These are phyloP conservation scores for Debaryomyces sp. DNA, from an alignment of 1,139 yeast genomes.

Conservation along the genomic window DNA sequence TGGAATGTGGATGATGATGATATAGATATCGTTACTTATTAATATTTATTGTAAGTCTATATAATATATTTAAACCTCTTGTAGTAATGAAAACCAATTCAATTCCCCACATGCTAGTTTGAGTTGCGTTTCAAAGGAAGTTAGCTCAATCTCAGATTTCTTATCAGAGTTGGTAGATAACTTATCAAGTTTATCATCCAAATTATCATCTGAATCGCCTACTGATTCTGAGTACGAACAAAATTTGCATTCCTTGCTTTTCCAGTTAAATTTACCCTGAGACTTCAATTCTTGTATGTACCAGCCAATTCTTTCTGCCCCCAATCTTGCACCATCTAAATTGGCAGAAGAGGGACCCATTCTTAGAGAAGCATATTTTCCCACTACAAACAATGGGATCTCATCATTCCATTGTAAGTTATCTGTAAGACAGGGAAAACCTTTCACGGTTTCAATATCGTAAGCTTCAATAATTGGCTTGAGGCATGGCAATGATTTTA, in stretches of 20 bases:
- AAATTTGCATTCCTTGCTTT: conserved; percentile 4
- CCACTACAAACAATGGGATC: conserved; percentile 45
- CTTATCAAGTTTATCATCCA: conserved; percentile 11
- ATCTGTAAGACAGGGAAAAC: conserved; percentile 49
- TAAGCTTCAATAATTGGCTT: conserved; percentile 24
- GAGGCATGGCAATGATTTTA: conserved; percentile 33
- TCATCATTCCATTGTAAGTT: conserved; percentile 45
- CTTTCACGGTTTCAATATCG: conserved; percentile 36
- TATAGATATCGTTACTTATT: conserved; percentile 38
- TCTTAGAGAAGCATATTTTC: conserved; percentile 47
- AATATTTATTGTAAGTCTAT: conserved; percentile 8
- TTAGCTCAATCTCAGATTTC: conserved; percentile 5
- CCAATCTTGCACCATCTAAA: conserved; percentile 50
- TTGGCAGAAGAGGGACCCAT: conserved; percentile 55
- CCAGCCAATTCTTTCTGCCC: conserved; percentile 53
- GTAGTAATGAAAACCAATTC: conserved; percentile 34
- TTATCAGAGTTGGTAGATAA: conserved; percentile 7
- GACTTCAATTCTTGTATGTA: conserved; percentile 30
- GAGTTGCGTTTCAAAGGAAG: conserved; percentile 24
- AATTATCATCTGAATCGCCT: conserved; percentile 3
- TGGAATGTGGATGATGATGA: conserved; percentile 29
- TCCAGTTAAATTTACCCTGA: conserved; percentile 29
- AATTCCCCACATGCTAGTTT: conserved; percentile 34
- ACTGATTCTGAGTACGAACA: conserved; percentile 6
- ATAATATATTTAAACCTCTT: conserved; percentile 1